A percentile compares a stretch with the other conserved stretches of the same genome.
Conservation (phyloP, 495 filamentous ascomycete genomes). For the Astrothelium subdiscretum region DNA sequence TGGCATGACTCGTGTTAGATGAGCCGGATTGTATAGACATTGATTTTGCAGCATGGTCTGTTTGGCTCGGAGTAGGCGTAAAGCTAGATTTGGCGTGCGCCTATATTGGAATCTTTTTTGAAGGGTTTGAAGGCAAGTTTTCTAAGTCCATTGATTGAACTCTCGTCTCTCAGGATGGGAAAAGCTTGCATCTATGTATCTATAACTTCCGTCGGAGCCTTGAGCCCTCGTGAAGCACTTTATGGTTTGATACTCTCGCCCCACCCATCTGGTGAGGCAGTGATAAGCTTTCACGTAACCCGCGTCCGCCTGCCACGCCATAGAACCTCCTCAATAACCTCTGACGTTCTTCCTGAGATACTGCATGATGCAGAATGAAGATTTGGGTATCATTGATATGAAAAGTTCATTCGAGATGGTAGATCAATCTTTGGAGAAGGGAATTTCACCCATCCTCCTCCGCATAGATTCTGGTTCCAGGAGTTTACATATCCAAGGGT, state of each 20-base stretch:
- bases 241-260: background rate
- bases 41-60: background rate
- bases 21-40: background rate
- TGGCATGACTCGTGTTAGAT: background rate
- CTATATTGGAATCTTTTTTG: background rate
- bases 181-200: background rate
- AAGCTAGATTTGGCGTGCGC: too few relatives aligned
- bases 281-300: background rate
- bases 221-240: background rate
- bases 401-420: background rate
- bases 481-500: background rate
- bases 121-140: background rate
- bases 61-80: background rate
- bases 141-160: background rate
- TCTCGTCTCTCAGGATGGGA: background rate
- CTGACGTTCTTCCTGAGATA: background rate
- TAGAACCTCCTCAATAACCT: background rate
- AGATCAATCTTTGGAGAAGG: background rate
- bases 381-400: background rate
- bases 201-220: background rate
- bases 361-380: too few relatives aligned
- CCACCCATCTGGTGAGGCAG: background rate
- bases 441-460: background rate
- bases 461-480: background rate
- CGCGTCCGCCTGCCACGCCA: too few relatives aligned